Conservation (phyloP, 139 green algal genomes). For the Micractinium sp. region DNA sequence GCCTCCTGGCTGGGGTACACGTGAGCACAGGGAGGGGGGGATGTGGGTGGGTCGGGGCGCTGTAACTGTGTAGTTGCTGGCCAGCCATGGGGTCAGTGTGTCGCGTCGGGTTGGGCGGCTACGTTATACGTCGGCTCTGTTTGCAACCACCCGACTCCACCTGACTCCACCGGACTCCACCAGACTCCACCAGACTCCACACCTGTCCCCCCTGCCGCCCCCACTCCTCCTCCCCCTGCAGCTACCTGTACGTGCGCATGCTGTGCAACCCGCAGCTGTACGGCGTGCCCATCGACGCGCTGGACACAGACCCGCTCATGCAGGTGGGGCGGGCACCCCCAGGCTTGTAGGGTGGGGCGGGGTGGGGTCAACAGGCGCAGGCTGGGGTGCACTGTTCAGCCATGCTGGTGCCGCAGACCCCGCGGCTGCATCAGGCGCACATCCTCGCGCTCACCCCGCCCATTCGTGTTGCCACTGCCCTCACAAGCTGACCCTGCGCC, state of each 20-base stretch:
- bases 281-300: constrained; percentile 77
- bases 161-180: no score
- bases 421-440: background rate
- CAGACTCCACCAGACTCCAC: no score
- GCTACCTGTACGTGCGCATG: constrained; percentile 98
- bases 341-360: background rate
- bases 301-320: constrained; percentile 87
- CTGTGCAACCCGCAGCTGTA: constrained; percentile 93
- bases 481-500: background rate
- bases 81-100: no score
- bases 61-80: no score
- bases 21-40: background rate
- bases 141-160: background rate
- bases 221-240: constrained; percentile 13
- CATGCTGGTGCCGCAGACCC: background rate
- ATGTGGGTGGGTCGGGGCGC: background rate
- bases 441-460: no score
- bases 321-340: constrained; percentile 27
- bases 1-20: constrained; percentile 92
- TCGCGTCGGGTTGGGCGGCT: no score
- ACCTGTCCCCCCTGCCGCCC: background rate
- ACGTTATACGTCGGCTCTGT: no score
- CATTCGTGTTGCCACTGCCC: background rate
- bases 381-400: no score
- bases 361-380: no score